Conservation (phyloP, 345 rosid genomes). For the Arabidopsis arenosa region DNA sequence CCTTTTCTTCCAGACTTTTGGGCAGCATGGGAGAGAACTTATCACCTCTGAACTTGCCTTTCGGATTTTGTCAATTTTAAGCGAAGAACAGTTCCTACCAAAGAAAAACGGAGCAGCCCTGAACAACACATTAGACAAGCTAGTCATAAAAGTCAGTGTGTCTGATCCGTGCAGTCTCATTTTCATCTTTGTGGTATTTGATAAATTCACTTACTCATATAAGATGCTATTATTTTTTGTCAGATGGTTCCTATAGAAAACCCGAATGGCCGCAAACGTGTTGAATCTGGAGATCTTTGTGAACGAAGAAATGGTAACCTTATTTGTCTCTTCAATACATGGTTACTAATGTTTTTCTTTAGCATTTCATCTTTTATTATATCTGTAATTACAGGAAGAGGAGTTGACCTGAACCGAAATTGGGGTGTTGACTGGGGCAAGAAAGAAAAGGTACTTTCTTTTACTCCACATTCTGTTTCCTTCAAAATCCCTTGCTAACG, state of each 20-base stretch:
- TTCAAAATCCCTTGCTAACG: neutral
- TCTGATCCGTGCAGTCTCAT: neutral
- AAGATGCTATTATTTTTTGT: constrained; percentile 31
- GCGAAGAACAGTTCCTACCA: constrained; percentile 82
- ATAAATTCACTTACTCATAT: constrained; percentile 4
- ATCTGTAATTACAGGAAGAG: constrained; percentile 67
- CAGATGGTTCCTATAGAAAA: constrained; percentile 98
- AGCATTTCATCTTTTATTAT: constrained; percentile 17
- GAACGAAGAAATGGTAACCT: constrained; percentile 90
- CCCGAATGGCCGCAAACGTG: constrained; percentile 86
- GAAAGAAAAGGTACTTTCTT: constrained; percentile 79
- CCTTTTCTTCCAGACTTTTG: constrained; percentile 99
- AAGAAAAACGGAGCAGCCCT: constrained; percentile 48
- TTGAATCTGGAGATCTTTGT: constrained; percentile 92
- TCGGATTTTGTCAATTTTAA: constrained; percentile 78
- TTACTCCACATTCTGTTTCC: neutral
- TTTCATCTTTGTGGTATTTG: neutral
- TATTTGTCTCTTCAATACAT: constrained; percentile 18
- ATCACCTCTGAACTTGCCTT: constrained; percentile 90
- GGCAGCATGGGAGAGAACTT: constrained; percentile 99
- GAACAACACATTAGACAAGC: constrained; percentile 62
- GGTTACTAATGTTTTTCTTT: constrained; percentile 21
- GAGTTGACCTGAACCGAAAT: constrained; percentile 96
- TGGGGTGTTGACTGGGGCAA: constrained; percentile 99
- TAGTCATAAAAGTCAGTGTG: constrained; percentile 74